Percentiles rank a stretch among this genome's conserved stretches.
These are phyloP conservation scores for Thielaviopsis punctulata DNA, from an alignment of 2,329 filamentous ascomycete species.

Conservation along the genomic window DNA sequence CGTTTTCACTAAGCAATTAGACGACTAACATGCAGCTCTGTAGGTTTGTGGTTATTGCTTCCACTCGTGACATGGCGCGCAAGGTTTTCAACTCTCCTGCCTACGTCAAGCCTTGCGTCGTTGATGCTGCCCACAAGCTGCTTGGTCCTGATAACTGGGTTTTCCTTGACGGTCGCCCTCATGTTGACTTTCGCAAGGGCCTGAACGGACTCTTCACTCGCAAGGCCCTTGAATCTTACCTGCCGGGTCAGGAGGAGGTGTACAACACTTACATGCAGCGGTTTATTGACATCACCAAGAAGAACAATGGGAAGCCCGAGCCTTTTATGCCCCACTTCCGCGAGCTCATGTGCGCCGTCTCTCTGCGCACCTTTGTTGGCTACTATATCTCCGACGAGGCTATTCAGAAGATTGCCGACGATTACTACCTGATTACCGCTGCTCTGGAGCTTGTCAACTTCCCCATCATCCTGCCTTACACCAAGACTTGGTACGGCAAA, in stretches of 20 bases:
- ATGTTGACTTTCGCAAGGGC: slow-evolving; percentile 94
- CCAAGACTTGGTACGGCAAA: slow-evolving; percentile 94
- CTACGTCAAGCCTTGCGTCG: slow-evolving; percentile 91
- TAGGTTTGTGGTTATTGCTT: slow-evolving; percentile 93
- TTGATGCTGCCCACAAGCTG: slow-evolving; percentile 85
- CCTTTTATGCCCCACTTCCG: slow-evolving; percentile 88
- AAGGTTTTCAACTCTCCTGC: slow-evolving; percentile 91
- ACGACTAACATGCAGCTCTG: background rate
- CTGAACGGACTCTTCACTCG: slow-evolving; percentile 90
- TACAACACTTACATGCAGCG: slow-evolving; percentile 73
- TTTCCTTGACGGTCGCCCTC: slow-evolving; percentile 84
- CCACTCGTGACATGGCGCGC: slow-evolving; percentile 82
- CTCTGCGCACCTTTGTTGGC: slow-evolving; percentile 91
- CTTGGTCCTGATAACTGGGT: slow-evolving; percentile 90
- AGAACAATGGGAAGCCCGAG: slow-evolving; percentile 53
- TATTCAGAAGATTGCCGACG: slow-evolving; percentile 85
- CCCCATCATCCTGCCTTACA: slow-evolving; percentile 87
- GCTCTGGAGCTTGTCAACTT: slow-evolving; percentile 97
- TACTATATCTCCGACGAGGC: slow-evolving; percentile 84
- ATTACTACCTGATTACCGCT: slow-evolving; percentile 92
- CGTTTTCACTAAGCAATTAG: background rate
- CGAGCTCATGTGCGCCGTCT: slow-evolving; percentile 86
- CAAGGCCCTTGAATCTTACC: slow-evolving; percentile 69
- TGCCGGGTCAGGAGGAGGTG: slow-evolving; percentile 82
- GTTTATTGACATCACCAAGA: slow-evolving; percentile 59